Evolutionary conservation across 495 filamentous ascomycete species (phyloP), one percentile per base, ranked within the genome.

Genomic region (Aspergillus funiculosus): DNA sequence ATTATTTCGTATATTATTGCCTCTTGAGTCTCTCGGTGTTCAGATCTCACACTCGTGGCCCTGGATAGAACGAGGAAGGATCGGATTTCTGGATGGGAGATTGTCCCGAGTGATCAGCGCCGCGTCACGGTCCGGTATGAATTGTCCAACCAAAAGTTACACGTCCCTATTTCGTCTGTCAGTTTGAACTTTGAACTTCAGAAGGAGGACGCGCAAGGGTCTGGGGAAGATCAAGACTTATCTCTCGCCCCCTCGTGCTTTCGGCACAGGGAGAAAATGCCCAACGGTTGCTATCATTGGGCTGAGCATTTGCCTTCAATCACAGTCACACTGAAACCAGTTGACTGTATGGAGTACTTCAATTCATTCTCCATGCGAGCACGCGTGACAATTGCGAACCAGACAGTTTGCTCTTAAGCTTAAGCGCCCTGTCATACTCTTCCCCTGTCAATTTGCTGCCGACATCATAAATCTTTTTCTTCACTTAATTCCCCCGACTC

Each of bases 391-490:
- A 24, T 18, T 29, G 22, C 7, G 40, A 24, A 2, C 9, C 17
- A 18, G 18, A 8, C 14, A 17, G 8, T 43, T 18, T 2, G 10
- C 26, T 39, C 7, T 39, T 30, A 34, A 47, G 36, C 36, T 34
- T 47, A 47, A 47, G 44, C 43, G 24, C 43, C 26, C 10, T 39
- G 17, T 13, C 35, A 46, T 24, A 19, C 14, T 36, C 17, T 29
- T n/a, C n/a, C 44, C 35, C 26, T 47, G 36, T 24, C 25, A 25
- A 26, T 6, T 30, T 21, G n/a, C 26, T 30, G 39, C 17, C 17
- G 27, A 28, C 15, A 31, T 9, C 28, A 27, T 24, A n/a, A 20
- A 18, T 11, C 19, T n/a, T 20, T 22, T n/a, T 13, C 14, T n/a
- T n/a, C n/a, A n/a, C n/a, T 38, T 38, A 38, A 20, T 38, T 20